Percentiles rank a stretch among this genome's conserved stretches.
Evolutionary conservation across 1,139 yeast species (phyloP).

Genomic region (Candida tropicalis): DNA sequence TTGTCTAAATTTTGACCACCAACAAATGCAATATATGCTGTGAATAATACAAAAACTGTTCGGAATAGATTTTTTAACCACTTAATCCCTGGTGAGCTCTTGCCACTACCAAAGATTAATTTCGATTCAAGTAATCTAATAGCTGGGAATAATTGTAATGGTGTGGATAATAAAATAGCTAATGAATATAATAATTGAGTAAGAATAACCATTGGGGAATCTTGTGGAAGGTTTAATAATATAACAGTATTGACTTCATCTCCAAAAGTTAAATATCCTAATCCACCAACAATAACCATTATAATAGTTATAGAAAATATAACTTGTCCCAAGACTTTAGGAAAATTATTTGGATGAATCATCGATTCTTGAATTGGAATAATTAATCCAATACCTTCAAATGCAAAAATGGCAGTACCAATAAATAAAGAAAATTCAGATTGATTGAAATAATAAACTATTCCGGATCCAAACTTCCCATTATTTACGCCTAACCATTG

Average conservation of each 20-base stretch:
- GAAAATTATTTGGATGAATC: conserved; percentile 79
- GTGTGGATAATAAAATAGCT: conserved; percentile 89
- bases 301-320: conserved; percentile 74
- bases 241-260: conserved; percentile 82
- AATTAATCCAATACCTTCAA: conserved; percentile 92
- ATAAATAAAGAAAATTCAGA: conserved; percentile 80
- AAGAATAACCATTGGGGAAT: conserved; percentile 58
- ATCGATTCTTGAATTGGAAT: conserved; percentile 96
- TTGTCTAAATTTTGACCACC: conserved; percentile 71
- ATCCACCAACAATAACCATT: conserved; percentile 75
- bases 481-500: conserved; percentile 44
- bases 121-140: conserved; percentile 47
- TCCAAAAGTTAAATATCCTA: conserved; percentile 88
- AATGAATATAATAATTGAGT: conserved; percentile 82
- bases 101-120: conserved; percentile 59
- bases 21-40: conserved; percentile 59
- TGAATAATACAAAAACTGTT: conserved; percentile 58
- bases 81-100: conserved; percentile 65
- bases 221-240: conserved; percentile 81
- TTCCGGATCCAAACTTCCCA: conserved; percentile 48
- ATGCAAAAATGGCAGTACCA: conserved; percentile 96
- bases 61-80: conserved; percentile 86
- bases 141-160: conserved; percentile 79
- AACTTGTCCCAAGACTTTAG: conserved; percentile 68
- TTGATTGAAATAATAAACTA: conserved; percentile 59